Evolutionary conservation across 2,329 filamentous ascomycete genomes (phyloP), one percentile per base, ranked within the genome.

Genomic region (Fusarium chaquense): DNA sequence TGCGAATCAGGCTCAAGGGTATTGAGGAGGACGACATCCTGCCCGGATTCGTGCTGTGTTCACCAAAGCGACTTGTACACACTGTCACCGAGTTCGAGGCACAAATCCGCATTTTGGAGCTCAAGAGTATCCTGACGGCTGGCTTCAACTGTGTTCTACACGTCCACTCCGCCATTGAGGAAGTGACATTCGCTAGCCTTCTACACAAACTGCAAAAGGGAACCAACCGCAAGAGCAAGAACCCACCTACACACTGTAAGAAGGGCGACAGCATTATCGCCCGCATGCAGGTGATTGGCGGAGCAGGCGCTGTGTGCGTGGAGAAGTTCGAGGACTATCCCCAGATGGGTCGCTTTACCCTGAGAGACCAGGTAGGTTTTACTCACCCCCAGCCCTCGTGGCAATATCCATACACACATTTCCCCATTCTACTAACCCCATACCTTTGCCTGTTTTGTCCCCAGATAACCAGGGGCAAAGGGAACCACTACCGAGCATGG

Each of bases 61-160:
- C 94, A 33, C 93, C 93, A 20, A 97, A 97, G 85, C 91, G 96
- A 73, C 88, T 96, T 33, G 96, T 98, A 24, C 93, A 99, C 84
- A 95, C 90, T 76, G 97, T 99, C 38, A 83, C 86, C 53, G 85
- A 90, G 51, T 99, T 99, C 74, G 97, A 99, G 83, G 97, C 96
- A 4, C 97, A 99, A 83, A 97, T 99, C 77, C 91, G 93, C 63
- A 94, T 99, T 70, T 85, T 99, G 53, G 96, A 99, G 71, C 85
- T 99, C 70, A 98, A 97, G 88, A 94, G 85, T 75, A 99, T 99
- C 77, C 86, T 99, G 40, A 93, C 92, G 11, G 93, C 95, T 22
- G 96, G 96, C 54, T 99, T 97, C 85, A 98, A 98, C 84, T 99
- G 96, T 77, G 97, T 99, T 41, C 85, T 99, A 73, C 96, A 99